Base-by-base conservation (phyloP, 2,329 filamentous ascomycete genomes). In the Neopestalotiopsis sp. region DNA sequence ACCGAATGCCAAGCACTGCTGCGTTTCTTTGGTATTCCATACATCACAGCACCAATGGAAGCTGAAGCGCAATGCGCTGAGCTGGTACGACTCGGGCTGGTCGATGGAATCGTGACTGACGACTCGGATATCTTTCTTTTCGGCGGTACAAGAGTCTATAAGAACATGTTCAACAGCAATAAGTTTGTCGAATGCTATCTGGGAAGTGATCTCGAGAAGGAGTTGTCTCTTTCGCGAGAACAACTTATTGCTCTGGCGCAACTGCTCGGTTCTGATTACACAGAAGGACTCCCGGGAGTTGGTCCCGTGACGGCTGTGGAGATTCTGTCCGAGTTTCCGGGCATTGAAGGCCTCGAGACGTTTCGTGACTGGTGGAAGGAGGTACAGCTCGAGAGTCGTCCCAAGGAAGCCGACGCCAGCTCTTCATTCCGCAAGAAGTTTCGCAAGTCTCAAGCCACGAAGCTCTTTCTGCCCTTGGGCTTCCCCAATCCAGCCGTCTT, bases 161-260 rank as follows among this genome's bases (percentile, higher is more conserved):
- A 99, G 81, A 99, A 99, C 84, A 97, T 99, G 94, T 99, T 99
- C 86, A 99, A 98, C 81, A 92, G 94, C 75, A 96, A 96, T 80
- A 99, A 99, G 79, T 97, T 94, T 75, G 96, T 99, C 57, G 96
- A 99, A 82, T 98, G 96, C 81, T 99, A 98, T 78, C 87, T 99
- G 10, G 83, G 90, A 2, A 85, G 84, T 0, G 96, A 99, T 76
- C 85, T 99, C 0, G 94, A 97, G 75, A 92, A 92, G 74, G 97
- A 99, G 75, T 91, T 98, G 71, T 94, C 93, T 0, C 88, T 99
- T 0, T 92, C 93, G 3, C 90, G 95, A n/a, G 87, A 92, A 67
- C 94, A 95, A 76, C 89, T 99, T 66, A 97, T 99, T 71, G 88
- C 92, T 20, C 89, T 98, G 69, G 96, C 96, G 0, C 95, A 98